phyloP scores from a whole-genome alignment of 495 filamentous ascomycete species.

The Annulohypoxylon nitens region DNA sequence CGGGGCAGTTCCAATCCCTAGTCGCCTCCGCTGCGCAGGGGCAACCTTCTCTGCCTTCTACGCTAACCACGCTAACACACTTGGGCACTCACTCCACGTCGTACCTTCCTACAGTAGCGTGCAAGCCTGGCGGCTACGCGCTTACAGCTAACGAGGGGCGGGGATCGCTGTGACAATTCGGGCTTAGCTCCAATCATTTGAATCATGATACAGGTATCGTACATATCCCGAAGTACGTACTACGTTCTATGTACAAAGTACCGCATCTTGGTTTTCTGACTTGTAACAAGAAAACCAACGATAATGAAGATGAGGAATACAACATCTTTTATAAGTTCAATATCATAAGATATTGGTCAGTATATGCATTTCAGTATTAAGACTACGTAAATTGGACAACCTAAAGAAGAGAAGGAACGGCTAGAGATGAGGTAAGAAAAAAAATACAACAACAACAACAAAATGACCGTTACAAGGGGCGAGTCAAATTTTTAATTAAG shows the following conservation, averaged over 20 bases:
- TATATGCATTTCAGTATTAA: not conserved
- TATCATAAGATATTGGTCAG: not conserved
- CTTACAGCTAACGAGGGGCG: constrained; percentile 35
- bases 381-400: not conserved
- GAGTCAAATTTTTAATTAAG: constrained; percentile 7
- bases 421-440: not conserved
- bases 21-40: constrained; percentile 11
- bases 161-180: constrained; percentile 17
- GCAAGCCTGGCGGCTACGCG: constrained; percentile 49
- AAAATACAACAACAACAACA: not conserved
- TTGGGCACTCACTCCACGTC: constrained; percentile 22
- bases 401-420: not conserved
- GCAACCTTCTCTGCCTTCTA: not conserved
- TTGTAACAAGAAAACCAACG: constrained; percentile 1
- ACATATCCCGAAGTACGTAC: constrained; percentile 23
- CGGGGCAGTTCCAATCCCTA: constrained; percentile 13
- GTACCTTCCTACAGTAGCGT: constrained; percentile 44
- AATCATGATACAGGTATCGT: constrained; percentile 12
- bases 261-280: constrained; percentile 2
- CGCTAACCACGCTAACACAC: not conserved
- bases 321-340: not conserved
- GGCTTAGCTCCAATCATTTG: constrained; percentile 29
- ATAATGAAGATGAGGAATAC: not conserved
- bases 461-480: constrained; percentile 10
- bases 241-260: not conserved